Base-by-base conservation (phyloP, 2,329 filamentous ascomycete genomes). In the Thielaviopsis euricoi region DNA sequence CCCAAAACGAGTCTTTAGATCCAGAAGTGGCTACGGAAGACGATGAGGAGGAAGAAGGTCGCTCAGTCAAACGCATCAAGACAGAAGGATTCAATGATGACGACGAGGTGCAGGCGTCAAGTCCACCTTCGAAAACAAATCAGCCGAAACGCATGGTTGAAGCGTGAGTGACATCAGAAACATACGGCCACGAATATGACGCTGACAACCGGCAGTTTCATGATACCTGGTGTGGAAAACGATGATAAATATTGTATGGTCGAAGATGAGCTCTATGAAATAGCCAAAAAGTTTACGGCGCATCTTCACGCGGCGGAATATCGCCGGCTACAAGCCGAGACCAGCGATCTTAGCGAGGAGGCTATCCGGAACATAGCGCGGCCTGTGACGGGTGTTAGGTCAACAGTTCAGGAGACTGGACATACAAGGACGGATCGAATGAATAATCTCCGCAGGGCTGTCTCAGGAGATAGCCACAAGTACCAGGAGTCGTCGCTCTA, bases 161-260 rank as follows among this genome's bases (percentile, higher is more conserved):
- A 43, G 37, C 17, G 37, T 43, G 17, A 43, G 37, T 43, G 15
- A 43, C 17, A 17, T 17, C 37, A 43, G 37, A n/a, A 12, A 17
- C 15, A 43, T 15, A 43, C n/a, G 37, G 13, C 13, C 5, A 33
- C 29, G 29, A 33, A 33, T 10, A 33, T 10, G 29, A 10, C 29
- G 29, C 29, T 33, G 29, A 33, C 29, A 33, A 49, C 37, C 26
- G 6, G 3, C 57, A 82, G 80, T 29, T 75, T 75, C 66, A 89
- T 91, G 85, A 71, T 74, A 2, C 74, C 81, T 52, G 83, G 82
- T 2, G 68, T 78, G n/a, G 73, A 77, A 3, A 69, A 76, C n/a
- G 87, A 93, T 67, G 86, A 90, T 66, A 71, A 71, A 57, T 91
- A 81, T 68, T 83, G 86, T 64, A 90, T 91, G 85, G 87, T 93